Base-by-base conservation (phyloP, 2,329 filamentous ascomycete genomes). In the Colletotrichum viniferum region DNA sequence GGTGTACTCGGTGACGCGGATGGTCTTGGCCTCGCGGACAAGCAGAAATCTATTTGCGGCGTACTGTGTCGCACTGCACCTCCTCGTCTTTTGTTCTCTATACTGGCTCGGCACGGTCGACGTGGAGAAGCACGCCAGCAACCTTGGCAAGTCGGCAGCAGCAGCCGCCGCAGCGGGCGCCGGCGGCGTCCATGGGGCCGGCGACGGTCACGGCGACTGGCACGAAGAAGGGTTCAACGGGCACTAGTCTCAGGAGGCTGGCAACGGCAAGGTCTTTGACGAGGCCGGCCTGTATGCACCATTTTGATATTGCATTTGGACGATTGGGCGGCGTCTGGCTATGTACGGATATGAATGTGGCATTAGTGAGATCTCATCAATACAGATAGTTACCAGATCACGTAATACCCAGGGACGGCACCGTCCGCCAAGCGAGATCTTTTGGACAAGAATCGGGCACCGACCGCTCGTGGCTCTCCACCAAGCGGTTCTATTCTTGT, bases 11-110 rank as follows among this genome's bases (percentile, higher is more conserved):
- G 90, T 98, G 69, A 98, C 96, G 62, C 91, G 96, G 72, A 95
- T 98, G 87, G 95, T 99, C 62, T 88, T 99, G 77, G 95, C 96
- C 67, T 98, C 96, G 62, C 89, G 97, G 77, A 95, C 94, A 32
- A 98, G 96, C 86, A 91, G 97, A 77, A 99, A 98, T 83, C 84
- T 99, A 74, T 99, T 99, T 85, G 97, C 96, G 1, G 92, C 91
- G 13, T 99, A 99, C 84, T 97, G 96, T 83, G 87, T 98, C 43
- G 95, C 93, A 38, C 88, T 99, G 78, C 97, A 99, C 86, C 81
- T 98, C 60, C 86, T 99, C 63, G 93, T 98, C 4, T 97, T 99
- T 81, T 88, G 94, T 79, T 94, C 95, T 84, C 87, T 98, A 76
- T 98, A 96, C 85, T 96, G 93, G 91, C 92, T 96, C 81, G 95